Conservation (phyloP, 257 asterid genomes). For the Paulownia fortunei region DNA sequence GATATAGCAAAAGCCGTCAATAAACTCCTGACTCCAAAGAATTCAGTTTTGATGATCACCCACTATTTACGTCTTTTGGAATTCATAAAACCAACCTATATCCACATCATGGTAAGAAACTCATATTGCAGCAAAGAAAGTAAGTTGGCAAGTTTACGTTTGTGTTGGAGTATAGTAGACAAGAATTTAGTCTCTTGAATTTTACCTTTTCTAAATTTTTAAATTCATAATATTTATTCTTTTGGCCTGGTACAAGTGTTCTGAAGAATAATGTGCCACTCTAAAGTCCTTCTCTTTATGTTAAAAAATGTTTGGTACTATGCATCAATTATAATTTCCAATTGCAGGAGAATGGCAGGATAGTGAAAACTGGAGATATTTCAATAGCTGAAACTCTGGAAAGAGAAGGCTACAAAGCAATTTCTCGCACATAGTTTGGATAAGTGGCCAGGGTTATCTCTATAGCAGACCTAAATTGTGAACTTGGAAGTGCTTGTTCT, state of each 20-base stretch:
- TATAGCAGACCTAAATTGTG: neutral
- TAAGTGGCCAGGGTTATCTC: neutral
- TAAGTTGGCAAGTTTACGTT: neutral
- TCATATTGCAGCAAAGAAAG: neutral
- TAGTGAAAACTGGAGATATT: conserved; percentile 87
- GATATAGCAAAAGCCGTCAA: conserved; percentile 93
- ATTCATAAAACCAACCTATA: conserved; percentile 77
- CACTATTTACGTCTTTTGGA: conserved; percentile 90
- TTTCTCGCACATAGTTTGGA: conserved; percentile 48
- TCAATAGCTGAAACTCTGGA: conserved; percentile 74
- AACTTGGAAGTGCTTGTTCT: conserved; percentile 4
- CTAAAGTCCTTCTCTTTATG: too few species aligned
- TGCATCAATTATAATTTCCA: conserved; percentile 11
- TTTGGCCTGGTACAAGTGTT: neutral
- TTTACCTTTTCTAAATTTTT: neutral
- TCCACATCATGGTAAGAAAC: conserved; percentile 89
- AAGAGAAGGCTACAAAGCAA: conserved; percentile 80
- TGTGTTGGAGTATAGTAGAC: neutral
- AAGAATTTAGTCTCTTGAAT: neutral
- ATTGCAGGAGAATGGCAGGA: conserved; percentile 85
- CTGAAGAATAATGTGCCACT: neutral
- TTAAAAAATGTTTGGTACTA: neutral
- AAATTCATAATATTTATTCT: neutral
- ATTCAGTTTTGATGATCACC: conserved; percentile 92
- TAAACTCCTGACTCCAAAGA: conserved; percentile 64